phyloP scores from a whole-genome alignment of 306 rosid genomes.

The Canavalia ensiformis region DNA sequence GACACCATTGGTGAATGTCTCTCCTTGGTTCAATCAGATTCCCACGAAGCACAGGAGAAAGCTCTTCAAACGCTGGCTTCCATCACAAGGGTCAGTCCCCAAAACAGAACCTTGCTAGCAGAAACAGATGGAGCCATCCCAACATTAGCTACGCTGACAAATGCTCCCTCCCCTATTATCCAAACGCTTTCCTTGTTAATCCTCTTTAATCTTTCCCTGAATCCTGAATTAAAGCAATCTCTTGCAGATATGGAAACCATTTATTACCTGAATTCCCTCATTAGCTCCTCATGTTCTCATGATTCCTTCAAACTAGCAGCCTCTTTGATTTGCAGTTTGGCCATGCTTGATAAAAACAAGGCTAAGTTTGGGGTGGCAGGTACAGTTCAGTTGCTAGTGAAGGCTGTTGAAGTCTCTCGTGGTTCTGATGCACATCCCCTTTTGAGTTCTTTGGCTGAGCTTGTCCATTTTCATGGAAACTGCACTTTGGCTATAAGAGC shows the following conservation, averaged over 20 bases:
- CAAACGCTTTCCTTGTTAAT: slow-evolving; percentile 68
- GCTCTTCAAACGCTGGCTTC: slow-evolving; percentile 69
- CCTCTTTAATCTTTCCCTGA: slow-evolving; percentile 88
- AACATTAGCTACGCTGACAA: slow-evolving; percentile 63
- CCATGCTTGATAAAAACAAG: slow-evolving; percentile 85
- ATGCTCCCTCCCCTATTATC: slow-evolving; percentile 57
- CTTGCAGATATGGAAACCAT: slow-evolving; percentile 76
- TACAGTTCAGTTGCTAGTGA: slow-evolving; percentile 68
- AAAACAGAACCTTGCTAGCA: slow-evolving; percentile 66
- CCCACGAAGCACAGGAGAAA: slow-evolving; percentile 56
- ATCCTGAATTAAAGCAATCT: slow-evolving; percentile 68
- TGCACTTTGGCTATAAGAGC: slow-evolving; percentile 79
- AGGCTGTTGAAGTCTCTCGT: slow-evolving; percentile 49
- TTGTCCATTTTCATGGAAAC: slow-evolving; percentile 84
- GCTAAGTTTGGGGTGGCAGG: slow-evolving; percentile 90
- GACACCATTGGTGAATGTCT: slow-evolving; percentile 61
- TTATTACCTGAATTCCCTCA: slow-evolving; percentile 64
- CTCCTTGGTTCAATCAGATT: slow-evolving; percentile 50
- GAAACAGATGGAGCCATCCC: slow-evolving; percentile 66
- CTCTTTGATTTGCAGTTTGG: slow-evolving; percentile 76
- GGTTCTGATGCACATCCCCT: slow-evolving; percentile 62
- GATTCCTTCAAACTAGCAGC: slow-evolving; percentile 67
- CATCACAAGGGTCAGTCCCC: slow-evolving; percentile 79
- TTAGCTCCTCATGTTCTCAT: slow-evolving; percentile 46
- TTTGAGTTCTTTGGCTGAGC: slow-evolving; percentile 76